Conservation (phyloP, 2,329 filamentous ascomycete genomes). For the Raffaelea albimanens region DNA sequence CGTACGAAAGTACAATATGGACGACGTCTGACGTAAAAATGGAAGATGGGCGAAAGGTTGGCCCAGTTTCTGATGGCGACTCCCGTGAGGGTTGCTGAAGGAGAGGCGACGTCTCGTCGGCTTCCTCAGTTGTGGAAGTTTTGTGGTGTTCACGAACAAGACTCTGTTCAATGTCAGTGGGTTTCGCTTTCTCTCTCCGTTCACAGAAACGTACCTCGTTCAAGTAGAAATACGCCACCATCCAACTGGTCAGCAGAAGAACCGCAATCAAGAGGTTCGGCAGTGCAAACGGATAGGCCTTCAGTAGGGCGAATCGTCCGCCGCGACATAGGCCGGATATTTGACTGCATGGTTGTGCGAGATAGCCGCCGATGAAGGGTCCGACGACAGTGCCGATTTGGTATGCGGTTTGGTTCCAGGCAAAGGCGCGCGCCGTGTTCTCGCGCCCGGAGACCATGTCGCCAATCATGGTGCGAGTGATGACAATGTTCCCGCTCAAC, state of each 20-base stretch:
- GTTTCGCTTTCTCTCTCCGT: neutral
- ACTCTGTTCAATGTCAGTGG: no score
- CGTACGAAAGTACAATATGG: slow-evolving; percentile 5
- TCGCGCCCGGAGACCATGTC: slow-evolving; percentile 9
- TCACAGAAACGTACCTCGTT: slow-evolving; percentile 3
- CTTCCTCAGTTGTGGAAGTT: neutral
- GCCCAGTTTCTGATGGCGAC: no score
- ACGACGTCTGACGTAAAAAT: neutral
- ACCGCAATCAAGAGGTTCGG: slow-evolving; percentile 6
- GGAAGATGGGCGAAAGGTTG: no score
- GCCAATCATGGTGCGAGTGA: slow-evolving; percentile 11
- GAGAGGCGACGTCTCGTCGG: no score
- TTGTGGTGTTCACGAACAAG: neutral
- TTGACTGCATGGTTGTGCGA: slow-evolving; percentile 7
- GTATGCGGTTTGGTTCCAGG: slow-evolving; percentile 11
- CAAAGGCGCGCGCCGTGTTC: slow-evolving; percentile 9
- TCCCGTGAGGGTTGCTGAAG: no score
- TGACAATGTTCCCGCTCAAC: slow-evolving; percentile 9
- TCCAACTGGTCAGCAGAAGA: neutral
- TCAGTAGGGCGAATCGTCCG: slow-evolving; percentile 4
- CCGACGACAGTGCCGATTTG: slow-evolving; percentile 9
- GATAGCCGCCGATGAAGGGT: slow-evolving; percentile 8
- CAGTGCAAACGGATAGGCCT: slow-evolving; percentile 8
- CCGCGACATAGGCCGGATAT: slow-evolving; percentile 1
- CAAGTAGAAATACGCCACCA: slow-evolving; percentile 3